A percentile compares a stretch with the other conserved stretches of the same genome.
Evolutionary conservation across 208 protist genomes (phyloP).

Genomic region (Trypanosoma brucei): DNA sequence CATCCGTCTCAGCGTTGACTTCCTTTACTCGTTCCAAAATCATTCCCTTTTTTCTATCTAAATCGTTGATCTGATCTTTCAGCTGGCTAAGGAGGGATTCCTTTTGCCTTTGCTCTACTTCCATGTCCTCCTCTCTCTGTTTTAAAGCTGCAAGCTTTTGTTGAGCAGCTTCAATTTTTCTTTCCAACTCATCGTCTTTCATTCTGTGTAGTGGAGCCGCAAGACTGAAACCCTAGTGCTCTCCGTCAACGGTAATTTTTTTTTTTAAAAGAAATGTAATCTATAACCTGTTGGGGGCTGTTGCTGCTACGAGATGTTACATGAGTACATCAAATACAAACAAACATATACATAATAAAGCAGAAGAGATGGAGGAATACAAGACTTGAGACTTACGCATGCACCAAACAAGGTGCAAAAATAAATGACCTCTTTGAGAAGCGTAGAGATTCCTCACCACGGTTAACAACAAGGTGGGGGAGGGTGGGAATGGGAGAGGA

Average conservation of each 20-base stretch:
- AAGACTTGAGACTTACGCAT: no score
- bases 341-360: no score
- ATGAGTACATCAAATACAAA: no score
- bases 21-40: conserved; percentile 11
- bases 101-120: conserved; percentile 13
- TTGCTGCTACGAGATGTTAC: no score
- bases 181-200: not conserved
- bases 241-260: not conserved
- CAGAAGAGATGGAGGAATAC: no score
- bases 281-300: no score
- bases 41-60: conserved; percentile 8
- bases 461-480: no score
- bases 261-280: not conserved
- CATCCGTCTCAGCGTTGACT: conserved; percentile 5
- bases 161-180: conserved; percentile 6
- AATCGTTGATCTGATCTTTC: conserved; percentile 2
- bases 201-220: not conserved
- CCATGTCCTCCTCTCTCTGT: not conserved
- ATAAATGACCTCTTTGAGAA: no score
- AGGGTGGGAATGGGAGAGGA: no score
- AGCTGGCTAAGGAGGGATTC: conserved; percentile 9
- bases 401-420: no score
- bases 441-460: no score
- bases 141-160: conserved; percentile 1
- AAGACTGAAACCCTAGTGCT: no score